Evolutionary conservation across 139 green algal species (phyloP).

Genomic region (Nannochloris sp.): DNA sequence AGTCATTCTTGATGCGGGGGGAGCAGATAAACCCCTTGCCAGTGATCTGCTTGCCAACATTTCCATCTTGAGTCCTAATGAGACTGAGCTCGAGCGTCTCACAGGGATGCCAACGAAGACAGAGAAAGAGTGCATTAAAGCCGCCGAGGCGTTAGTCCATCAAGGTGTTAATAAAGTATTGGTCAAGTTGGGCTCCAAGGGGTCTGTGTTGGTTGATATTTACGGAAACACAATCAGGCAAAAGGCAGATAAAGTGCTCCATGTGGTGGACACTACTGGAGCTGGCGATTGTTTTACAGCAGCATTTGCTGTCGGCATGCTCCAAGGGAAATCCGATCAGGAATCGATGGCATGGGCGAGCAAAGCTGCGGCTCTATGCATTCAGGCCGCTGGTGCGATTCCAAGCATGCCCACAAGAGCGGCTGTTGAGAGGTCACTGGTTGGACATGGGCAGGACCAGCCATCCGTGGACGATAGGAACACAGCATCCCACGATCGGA

Average conservation of each 20-base stretch:
- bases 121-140: conserved; percentile 34
- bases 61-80: conserved; percentile 74
- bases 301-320: conserved; percentile 63
- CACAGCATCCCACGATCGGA: neutral
- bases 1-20: conserved; percentile 79
- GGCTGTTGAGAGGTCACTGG: conserved; percentile 18
- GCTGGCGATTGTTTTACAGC: conserved; percentile 92
- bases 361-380: conserved; percentile 55
- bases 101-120: conserved; percentile 50
- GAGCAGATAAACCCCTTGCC: conserved; percentile 52
- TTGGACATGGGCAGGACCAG: neutral
- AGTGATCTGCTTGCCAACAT: conserved; percentile 54
- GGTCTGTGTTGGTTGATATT: conserved; percentile 55
- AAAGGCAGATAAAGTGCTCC: conserved; percentile 2
- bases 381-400: conserved; percentile 46
- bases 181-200: conserved; percentile 76
- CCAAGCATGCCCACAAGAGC: conserved; percentile 41
- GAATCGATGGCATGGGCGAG: conserved; percentile 64
- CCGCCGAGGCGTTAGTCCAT: conserved; percentile 43
- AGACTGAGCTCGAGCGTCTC: conserved; percentile 75
- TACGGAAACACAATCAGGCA: conserved; percentile 12
- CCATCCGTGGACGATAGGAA: neutral
- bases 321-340: conserved; percentile 52
- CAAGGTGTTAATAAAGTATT: conserved; percentile 58
- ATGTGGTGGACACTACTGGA: conserved; percentile 80